Evolutionary conservation across 2,329 filamentous ascomycete species (phyloP).

Genomic region (Kalmusia sp.): DNA sequence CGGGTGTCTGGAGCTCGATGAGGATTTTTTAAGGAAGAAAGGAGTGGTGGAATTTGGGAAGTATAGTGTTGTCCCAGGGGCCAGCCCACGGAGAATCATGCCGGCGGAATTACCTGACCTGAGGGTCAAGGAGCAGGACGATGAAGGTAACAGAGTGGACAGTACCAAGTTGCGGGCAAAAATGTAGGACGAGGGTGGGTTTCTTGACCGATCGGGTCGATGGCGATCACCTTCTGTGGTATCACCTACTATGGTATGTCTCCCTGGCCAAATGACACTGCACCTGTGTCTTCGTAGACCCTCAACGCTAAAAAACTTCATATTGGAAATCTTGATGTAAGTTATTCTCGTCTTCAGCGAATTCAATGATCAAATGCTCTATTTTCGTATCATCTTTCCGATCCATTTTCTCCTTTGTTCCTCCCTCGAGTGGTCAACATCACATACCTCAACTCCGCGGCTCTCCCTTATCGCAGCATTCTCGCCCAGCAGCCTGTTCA

Average conservation of each 20-base stretch:
- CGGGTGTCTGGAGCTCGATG: conserved; percentile 75
- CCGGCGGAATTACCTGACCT: conserved; percentile 72
- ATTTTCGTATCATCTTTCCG: too few relatives aligned
- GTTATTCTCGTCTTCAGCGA: too few relatives aligned
- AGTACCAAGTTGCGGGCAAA: conserved; percentile 55
- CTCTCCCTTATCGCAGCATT: neutral
- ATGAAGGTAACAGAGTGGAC: conserved; percentile 76
- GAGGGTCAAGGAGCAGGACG: conserved; percentile 77
- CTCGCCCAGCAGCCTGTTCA: neutral
- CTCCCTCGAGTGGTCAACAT: too few relatives aligned
- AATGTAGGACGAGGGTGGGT: conserved; percentile 3
- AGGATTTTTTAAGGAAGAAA: conserved; percentile 76
- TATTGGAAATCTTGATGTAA: too few relatives aligned
- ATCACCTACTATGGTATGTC: too few relatives aligned
- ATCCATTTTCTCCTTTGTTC: too few relatives aligned
- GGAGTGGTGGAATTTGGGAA: conserved; percentile 74
- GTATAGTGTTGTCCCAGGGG: conserved; percentile 73
- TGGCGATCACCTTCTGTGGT: too few relatives aligned
- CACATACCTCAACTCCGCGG: neutral
- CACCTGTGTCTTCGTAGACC: too few relatives aligned
- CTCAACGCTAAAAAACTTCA: too few relatives aligned
- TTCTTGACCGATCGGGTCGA: too few relatives aligned
- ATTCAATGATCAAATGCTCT: too few relatives aligned
- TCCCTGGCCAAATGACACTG: too few relatives aligned
- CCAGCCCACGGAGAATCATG: conserved; percentile 77